Evolutionary conservation across 805 yeast genomes (phyloP).

Genomic region (Starmerella vaccinii): DNA sequence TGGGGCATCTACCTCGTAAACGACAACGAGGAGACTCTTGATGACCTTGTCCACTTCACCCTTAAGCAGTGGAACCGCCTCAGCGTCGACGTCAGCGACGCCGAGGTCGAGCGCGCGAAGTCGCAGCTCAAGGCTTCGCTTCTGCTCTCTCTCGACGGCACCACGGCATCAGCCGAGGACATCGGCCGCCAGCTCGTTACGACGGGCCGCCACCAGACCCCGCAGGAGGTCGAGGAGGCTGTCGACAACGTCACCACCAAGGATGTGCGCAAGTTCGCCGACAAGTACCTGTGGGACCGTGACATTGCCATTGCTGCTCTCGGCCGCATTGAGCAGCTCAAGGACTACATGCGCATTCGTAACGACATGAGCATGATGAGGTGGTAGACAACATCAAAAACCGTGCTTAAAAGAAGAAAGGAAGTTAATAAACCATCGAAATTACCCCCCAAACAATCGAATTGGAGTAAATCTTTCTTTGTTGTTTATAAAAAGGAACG

Average conservation of each 20-base stretch:
- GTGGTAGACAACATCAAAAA: conserved; percentile 25
- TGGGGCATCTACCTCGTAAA: conserved; percentile 94
- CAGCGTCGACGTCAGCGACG: conserved; percentile 66
- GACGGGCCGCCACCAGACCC: conserved; percentile 68
- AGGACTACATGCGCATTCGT: conserved; percentile 54
- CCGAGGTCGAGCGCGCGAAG: conserved; percentile 88
- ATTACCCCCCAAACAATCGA: not conserved
- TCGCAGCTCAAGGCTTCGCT: conserved; percentile 90
- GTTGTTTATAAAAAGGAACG: too few species aligned
- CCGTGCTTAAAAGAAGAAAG: not conserved
- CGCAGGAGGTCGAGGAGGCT: conserved; percentile 61
- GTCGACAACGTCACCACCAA: conserved; percentile 68
- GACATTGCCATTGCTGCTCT: conserved; percentile 87
- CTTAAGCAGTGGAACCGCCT: conserved; percentile 83
- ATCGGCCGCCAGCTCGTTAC: conserved; percentile 95
- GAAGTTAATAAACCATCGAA: not conserved
- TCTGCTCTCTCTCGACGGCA: conserved; percentile 79
- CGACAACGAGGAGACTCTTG: conserved; percentile 59
- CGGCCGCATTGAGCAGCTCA: conserved; percentile 67
- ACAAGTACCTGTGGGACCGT: conserved; percentile 61
- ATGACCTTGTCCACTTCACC: conserved; percentile 61
- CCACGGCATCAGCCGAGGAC: conserved; percentile 94
- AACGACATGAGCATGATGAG: conserved; percentile 36
- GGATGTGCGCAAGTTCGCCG: conserved; percentile 83
- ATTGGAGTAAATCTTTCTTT: not conserved